Conservation (phyloP, 306 rosid genomes). For the Cucumis cinereus region DNA sequence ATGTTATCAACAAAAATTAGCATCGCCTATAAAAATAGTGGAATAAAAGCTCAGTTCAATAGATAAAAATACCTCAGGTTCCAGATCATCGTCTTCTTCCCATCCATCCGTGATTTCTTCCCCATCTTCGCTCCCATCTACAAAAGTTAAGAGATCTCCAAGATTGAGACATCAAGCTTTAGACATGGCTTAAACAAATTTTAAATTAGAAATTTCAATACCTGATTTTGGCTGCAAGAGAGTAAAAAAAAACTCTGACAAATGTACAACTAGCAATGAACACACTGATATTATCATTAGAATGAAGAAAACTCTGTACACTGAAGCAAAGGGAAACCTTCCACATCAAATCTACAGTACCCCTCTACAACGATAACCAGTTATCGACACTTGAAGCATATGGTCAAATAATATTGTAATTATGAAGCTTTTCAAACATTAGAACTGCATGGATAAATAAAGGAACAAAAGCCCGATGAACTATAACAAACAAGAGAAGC, state of each 20-base stretch:
- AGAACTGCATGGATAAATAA: neutral
- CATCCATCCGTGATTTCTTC: constrained; percentile 21
- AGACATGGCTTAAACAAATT: neutral
- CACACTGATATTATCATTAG: neutral
- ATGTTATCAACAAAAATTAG: constrained; percentile 7
- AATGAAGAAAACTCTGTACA: neutral
- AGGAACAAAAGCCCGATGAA: neutral
- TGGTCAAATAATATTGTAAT: neutral
- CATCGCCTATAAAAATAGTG: constrained; percentile 4
- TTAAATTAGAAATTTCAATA: neutral
- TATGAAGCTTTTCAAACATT: neutral
- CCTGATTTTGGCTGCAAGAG: neutral
- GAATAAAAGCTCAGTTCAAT: neutral
- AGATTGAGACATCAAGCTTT: constrained; percentile 5
- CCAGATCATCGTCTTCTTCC: constrained; percentile 38
- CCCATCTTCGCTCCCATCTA: constrained; percentile 41
- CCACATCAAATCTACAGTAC: neutral
- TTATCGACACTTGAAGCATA: neutral
- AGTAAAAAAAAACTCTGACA: neutral
- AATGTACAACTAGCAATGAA: neutral
- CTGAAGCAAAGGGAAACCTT: neutral
- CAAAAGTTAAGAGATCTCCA: constrained; percentile 12
- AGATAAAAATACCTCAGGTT: constrained; percentile 41
- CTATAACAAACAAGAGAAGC: neutral
- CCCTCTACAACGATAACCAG: neutral